These are phyloP conservation scores for Eutypa lata DNA, from an alignment of 2,329 filamentous ascomycete genomes.

Conservation along the genomic window DNA sequence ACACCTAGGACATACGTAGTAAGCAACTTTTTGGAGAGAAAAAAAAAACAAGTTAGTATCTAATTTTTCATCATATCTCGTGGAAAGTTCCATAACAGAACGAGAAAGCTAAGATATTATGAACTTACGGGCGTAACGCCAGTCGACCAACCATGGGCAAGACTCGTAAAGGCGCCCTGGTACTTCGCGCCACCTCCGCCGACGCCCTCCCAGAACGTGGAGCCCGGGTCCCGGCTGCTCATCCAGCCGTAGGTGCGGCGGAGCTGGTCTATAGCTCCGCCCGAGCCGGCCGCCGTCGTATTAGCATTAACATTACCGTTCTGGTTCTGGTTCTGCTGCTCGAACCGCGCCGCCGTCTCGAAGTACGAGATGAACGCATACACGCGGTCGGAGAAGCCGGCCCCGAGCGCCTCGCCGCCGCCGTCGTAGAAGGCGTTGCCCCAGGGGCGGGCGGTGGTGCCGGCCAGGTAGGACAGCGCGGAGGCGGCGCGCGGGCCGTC, in stretches of 20 bases:
- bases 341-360: slow-evolving; percentile 48
- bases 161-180: slow-evolving; percentile 43
- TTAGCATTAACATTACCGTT: too few relatives aligned
- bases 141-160: slow-evolving; percentile 51
- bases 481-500: slow-evolving; percentile 27
- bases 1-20: slow-evolving; percentile 46
- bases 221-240: slow-evolving; percentile 40
- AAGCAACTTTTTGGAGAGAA: too few relatives aligned
- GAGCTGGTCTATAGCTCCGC: slow-evolving; percentile 42
- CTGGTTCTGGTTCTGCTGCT: background rate
- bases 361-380: slow-evolving; percentile 54
- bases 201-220: slow-evolving; percentile 52
- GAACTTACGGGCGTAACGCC: slow-evolving; percentile 48
- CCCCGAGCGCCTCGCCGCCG: slow-evolving; percentile 28
- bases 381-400: slow-evolving; percentile 40
- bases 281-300: slow-evolving; percentile 7
- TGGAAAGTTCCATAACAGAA: too few relatives aligned
- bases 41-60: too few relatives aligned
- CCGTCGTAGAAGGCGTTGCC: slow-evolving; percentile 53
- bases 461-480: slow-evolving; percentile 38
- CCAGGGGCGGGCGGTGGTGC: slow-evolving; percentile 34
- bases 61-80: too few relatives aligned
- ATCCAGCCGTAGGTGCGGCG: slow-evolving; percentile 49
- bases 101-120: too few relatives aligned
- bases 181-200: slow-evolving; percentile 40